Base-by-base conservation (phyloP, 2,329 filamentous ascomycete genomes). In the Fusarium nanum region DNA sequence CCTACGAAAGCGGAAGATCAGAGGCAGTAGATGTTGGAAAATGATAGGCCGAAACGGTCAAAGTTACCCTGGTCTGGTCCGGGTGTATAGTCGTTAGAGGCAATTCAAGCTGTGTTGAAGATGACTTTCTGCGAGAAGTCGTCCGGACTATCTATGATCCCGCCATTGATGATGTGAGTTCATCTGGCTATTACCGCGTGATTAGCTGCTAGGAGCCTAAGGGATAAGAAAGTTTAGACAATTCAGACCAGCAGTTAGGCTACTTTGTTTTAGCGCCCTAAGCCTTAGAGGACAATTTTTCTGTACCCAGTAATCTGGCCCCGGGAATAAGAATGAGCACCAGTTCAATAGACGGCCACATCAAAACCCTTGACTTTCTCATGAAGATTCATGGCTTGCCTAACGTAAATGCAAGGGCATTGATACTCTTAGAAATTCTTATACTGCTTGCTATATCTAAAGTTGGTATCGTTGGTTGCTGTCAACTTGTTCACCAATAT, bases 121-220 rank as follows among this genome's bases (percentile, higher is more conserved):
- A 27, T 16, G 41, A 22, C 10, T 7, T 5, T 42, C 10, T 18
- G 16, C 18, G 34, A 6, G 34, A 16, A 42, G 1, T 14, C 13
- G 44, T 32, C 50, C 61, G 59, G 61, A 64, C 13, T 57, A 63
- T 64, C 23, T 4, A 46, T 64, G 30, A 46, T 57, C 50, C 61
- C 28, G 18, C 1, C 18, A 18, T 34, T 14, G 11, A 30, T 11
- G 16, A 2, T n/a, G 32, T 37, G 16, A 2, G 28, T 30, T 1
- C 0, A 13, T 30, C 8, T 34, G 30, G 34, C 3, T n/a, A 37
- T n/a, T n/a, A n/a, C 32, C 32, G 18, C 5, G 22, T 22, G n/a
- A 2, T 4, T 11, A n/a, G 34, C 1, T n/a, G 9, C 9, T 0
- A 37, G 4, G 16, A 37, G 34, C 18, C 34, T 37, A n/a, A 11